A percentile compares a stretch with the other conserved stretches of the same genome.
phyloP scores from a whole-genome alignment of 148 eudicot genomes.

The Chenopodium berlandieri region DNA sequence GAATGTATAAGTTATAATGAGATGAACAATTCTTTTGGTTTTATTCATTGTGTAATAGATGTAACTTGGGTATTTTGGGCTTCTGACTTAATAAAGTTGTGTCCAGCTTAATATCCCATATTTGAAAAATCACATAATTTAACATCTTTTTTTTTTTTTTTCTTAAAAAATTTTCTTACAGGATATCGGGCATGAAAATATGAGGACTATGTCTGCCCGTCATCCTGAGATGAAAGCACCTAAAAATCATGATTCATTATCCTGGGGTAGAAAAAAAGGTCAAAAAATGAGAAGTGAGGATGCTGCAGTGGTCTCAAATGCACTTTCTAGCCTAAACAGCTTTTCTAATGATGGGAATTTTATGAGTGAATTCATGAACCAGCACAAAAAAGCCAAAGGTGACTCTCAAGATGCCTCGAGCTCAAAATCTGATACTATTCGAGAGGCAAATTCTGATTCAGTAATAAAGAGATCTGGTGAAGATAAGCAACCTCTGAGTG shows the following conservation, averaged over 20 bases:
- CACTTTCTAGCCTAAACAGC: constrained; percentile 73
- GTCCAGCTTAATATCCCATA: neutral
- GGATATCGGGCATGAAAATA: constrained; percentile 36
- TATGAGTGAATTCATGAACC: constrained; percentile 39
- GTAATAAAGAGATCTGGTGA: constrained; percentile 27
- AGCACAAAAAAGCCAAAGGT: constrained; percentile 34
- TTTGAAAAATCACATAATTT: neutral
- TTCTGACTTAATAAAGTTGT: neutral
- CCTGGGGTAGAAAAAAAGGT: constrained; percentile 72
- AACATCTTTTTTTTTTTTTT: neutral
- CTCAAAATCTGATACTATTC: constrained; percentile 30
- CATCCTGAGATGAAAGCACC: constrained; percentile 76
- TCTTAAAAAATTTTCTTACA: neutral
- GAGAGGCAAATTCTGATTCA: constrained; percentile 29
- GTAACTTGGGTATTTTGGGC: neutral
- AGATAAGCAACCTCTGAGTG: constrained; percentile 60
- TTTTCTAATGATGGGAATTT: constrained; percentile 83
- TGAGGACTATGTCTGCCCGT: constrained; percentile 39
- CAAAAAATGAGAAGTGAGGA: constrained; percentile 50
- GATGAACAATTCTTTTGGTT: neutral
- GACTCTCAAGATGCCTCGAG: constrained; percentile 27
- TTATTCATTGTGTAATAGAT: neutral
- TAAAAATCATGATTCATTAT: constrained; percentile 66
- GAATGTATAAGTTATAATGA: neutral
- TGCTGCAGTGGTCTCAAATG: constrained; percentile 55